A percentile compares a stretch with the other conserved stretches of the same genome.
These are phyloP conservation scores for Apiospora pterosperma DNA, from an alignment of 2,329 filamentous ascomycete species.

Conservation along the genomic window DNA sequence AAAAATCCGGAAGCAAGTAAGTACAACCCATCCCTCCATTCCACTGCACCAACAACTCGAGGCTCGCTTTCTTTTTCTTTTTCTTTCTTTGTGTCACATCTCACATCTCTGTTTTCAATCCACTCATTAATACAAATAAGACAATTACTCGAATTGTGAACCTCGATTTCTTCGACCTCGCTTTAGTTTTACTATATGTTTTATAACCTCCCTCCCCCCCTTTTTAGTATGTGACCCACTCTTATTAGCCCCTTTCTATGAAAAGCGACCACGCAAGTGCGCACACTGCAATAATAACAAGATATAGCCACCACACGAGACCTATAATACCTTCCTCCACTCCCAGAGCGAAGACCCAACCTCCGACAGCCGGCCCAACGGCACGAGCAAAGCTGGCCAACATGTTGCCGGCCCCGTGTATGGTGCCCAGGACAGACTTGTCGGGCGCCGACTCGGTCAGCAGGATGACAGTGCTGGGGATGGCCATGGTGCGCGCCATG, in stretches of 20 bases:
- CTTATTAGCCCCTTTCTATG: constrained; percentile 13
- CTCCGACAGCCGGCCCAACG: constrained; percentile 10
- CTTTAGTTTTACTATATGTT: no score
- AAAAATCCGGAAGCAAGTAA: not conserved
- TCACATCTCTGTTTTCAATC: not conserved
- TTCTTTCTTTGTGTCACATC: not conserved
- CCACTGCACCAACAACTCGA: not conserved
- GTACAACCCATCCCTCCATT: not conserved
- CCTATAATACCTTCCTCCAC: constrained; percentile 22
- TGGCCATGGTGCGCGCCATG: constrained; percentile 55
- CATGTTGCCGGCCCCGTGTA: constrained; percentile 32
- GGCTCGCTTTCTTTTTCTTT: not conserved
- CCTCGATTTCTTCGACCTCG: no score
- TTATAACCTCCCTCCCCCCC: no score
- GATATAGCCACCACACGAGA: constrained; percentile 27
- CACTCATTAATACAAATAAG: no score
- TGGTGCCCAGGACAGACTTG: constrained; percentile 31
- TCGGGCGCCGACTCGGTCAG: constrained; percentile 34
- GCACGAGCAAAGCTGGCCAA: constrained; percentile 24
- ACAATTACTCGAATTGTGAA: no score
- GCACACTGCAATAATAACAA: constrained; percentile 22
- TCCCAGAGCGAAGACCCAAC: constrained; percentile 24
- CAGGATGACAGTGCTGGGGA: constrained; percentile 36
- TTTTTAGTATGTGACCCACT: not conserved
- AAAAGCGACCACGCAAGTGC: constrained; percentile 25